Percentiles rank a stretch among this genome's conserved stretches.
Conservation (phyloP, 768 basidiomycete species). For the Lentinus brumalis region DNA sequence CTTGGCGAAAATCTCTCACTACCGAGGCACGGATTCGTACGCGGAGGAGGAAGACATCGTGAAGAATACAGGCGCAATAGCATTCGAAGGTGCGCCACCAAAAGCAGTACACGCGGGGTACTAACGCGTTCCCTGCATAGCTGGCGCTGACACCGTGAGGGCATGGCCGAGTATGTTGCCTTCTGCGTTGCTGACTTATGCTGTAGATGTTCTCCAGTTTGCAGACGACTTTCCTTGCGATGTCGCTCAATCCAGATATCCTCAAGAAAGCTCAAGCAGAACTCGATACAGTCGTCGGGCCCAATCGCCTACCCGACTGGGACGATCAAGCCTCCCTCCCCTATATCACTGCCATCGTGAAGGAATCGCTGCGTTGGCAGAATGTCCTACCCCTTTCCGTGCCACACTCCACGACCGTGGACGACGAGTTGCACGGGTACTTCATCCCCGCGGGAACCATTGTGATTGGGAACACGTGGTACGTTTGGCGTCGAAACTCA, state of each 20-base stretch:
- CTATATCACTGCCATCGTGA: conserved; percentile 25
- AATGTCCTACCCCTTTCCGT: conserved; percentile 21
- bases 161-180: background rate
- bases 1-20: background rate
- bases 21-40: background rate
- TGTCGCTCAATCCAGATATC: conserved; percentile 24
- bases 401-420: conserved; percentile 20
- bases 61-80: conserved; percentile 18
- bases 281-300: conserved; percentile 27
- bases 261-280: conserved; percentile 28
- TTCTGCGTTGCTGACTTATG: background rate
- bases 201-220: background rate
- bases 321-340: conserved; percentile 19
- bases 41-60: conserved; percentile 19
- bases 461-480: conserved; percentile 12
- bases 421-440: conserved; percentile 8
- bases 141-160: conserved; percentile 3
- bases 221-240: conserved; percentile 17
- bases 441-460: conserved; percentile 7
- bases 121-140: background rate
- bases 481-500: background rate
- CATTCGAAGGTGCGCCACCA: conserved; percentile 15
- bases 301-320: conserved; percentile 23
- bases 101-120: background rate
- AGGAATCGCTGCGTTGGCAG: conserved; percentile 24